These are phyloP conservation scores for Aureobasidium sp. DNA, from an alignment of 2,329 filamentous ascomycete genomes.

Conservation along the genomic window DNA sequence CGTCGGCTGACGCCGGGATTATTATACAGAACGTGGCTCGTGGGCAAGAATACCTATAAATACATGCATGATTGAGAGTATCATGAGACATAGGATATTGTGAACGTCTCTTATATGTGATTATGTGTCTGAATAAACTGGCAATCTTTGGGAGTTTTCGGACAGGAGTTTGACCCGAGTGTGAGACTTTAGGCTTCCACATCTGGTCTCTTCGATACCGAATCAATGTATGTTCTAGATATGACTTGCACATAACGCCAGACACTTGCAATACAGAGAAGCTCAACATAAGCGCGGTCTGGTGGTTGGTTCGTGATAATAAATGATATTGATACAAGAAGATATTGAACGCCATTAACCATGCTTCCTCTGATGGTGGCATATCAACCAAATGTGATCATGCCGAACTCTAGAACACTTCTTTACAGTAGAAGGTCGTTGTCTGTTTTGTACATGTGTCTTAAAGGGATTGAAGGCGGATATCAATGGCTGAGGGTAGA, in stretches of 20 bases:
- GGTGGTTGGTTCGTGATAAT: not conserved
- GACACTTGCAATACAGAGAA: not conserved
- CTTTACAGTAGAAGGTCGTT: not conserved
- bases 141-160: not conserved
- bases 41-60: not conserved
- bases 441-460: not conserved
- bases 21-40: not conserved
- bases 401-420: not conserved
- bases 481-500: slow-evolving; percentile 46
- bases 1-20: slow-evolving; percentile 2
- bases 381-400: not conserved
- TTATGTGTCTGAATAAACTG: not conserved
- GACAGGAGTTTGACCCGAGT: not conserved
- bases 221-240: not conserved
- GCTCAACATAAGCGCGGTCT: too few species aligned
- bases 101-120: not conserved
- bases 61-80: not conserved
- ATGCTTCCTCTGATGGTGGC: not conserved
- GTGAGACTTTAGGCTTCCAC: not conserved
- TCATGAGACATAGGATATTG: not conserved
- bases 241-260: not conserved
- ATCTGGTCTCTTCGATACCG: too few species aligned
- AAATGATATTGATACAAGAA: slow-evolving; percentile 11
- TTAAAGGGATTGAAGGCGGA: not conserved
- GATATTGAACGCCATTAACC: slow-evolving; percentile 11